Evolutionary conservation across 768 basidiomycete species (phyloP), one percentile per base, ranked within the genome.

Genomic region (Calvatia gigantea): DNA sequence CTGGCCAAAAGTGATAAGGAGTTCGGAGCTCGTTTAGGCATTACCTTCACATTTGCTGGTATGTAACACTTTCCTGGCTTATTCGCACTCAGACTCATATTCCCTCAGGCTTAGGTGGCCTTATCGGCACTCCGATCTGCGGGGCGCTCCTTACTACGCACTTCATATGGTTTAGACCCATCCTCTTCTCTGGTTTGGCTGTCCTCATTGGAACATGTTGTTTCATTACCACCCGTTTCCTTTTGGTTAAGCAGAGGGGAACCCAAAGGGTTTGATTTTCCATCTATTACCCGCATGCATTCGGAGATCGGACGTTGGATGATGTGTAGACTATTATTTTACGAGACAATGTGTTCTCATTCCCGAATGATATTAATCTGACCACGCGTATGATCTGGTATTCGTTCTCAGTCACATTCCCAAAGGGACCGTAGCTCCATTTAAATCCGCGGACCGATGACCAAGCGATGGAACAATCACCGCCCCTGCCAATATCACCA

Each of bases 151-250:
- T 86, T 6, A 76, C 81, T 0, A 58, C 70, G 6, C 64, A 71
- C 0, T 84, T 78, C 55, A 61, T 78, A 4, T 86, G 85, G 85
- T 84, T 81, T 80, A 71, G 78, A 31, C 80, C 81, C 1, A 77
- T 77, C 9, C 52, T 84, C 6, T 86, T 84, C 60, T 71, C 77
- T 27, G 83, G 81, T 37, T 27, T 73, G n/a, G 73, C 65, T 56
- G 69, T 75, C 15, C 48, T 64, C 21, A 60, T 46, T 35, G 73
- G 70, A 2, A 62, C 60, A 7, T 42, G 62, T 21, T 71, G 70
- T 47, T 74, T 74, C 59, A 51, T 57, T 38, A 50, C 61, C 6
- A 61, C 71, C 6, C 55, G 73, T 23, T 58, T 61, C 32, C 43
- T 73, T 23, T 52, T 61, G 8, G 60, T 68, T 7, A 58, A 63